These are phyloP conservation scores for Apophysomyces variabilis DNA, from an alignment of 371 early-diverging fungal genomes.

Conservation along the genomic window DNA sequence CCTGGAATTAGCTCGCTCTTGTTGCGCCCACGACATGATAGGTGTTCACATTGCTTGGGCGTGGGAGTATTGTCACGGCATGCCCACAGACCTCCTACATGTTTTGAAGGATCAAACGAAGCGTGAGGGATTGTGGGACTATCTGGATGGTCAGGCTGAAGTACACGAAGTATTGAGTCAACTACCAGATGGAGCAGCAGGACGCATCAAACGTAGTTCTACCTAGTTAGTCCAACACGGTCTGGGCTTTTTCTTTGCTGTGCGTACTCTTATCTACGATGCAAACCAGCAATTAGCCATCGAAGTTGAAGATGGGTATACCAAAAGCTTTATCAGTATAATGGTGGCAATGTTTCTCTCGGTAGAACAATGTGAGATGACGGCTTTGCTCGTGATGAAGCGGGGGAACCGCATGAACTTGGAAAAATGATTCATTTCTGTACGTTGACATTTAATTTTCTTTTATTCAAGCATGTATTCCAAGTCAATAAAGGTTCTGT, in stretches of 20 bases:
- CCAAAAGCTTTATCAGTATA: no score
- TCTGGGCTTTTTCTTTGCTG: background rate
- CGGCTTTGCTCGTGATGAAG: no score
- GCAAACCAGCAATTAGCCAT: no score
- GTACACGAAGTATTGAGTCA: conserved; percentile 22
- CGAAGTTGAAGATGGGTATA: no score
- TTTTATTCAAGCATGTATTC: no score
- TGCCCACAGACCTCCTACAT: background rate
- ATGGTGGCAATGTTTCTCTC: no score
- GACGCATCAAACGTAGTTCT: conserved; percentile 12
- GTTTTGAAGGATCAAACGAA: background rate
- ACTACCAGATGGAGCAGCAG: conserved; percentile 8
- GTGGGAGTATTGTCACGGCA: conserved; percentile 19
- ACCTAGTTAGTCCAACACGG: background rate
- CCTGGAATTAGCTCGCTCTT: conserved; percentile 9
- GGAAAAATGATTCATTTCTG: no score
- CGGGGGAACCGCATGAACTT: no score
- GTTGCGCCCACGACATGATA: conserved; percentile 13
- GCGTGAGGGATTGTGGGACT: conserved; percentile 14
- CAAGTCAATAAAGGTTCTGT: no score
- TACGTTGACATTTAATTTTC: no score
- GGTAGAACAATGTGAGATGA: no score
- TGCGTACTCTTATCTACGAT: background rate
- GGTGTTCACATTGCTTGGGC: conserved; percentile 24
- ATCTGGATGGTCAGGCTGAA: conserved; percentile 24